Base-by-base conservation (phyloP, 169 alveolate species). In the Cryptosporidium sp. region DNA sequence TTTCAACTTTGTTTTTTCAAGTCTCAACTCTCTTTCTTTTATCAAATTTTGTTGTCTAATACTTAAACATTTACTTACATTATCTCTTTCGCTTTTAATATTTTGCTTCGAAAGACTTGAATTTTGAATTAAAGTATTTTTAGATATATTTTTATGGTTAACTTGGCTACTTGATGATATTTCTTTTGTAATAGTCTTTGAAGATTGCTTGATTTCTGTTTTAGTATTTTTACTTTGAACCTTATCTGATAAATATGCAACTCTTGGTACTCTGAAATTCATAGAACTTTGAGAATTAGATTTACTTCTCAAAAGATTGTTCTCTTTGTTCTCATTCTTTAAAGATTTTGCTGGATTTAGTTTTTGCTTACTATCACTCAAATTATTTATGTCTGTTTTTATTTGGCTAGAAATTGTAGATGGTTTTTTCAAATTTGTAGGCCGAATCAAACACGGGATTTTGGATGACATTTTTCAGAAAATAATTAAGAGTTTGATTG, bases 11-110 rank as follows among this genome's bases (percentile, higher is more conserved):
- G 89, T 44, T 21, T 65, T 62, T 29, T 60, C 73, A 9, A 80
- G 89, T 3, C 56, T 62, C 42, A 14, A 7, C 37, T 80, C 89
- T 44, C 89, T 80, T 29, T 80, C 89, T 26, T 14, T 42, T 29
- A 80, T 80, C 31, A 80, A 39, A n/a, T 31, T 80, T 42, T 80
- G 56, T 58, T 80, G 89, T 44, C 89, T 60, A 23, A 80, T 61
- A 62, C 75, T 39, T 29, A 80, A 35, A 35, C 29, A 23, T 73
- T 73, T 29, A 9, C 16, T 42, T 33, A 23, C 18, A 23, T 10
- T 16, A 35, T 23, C 12, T 60, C 18, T 60, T 0, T 21, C 65
- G 7, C 39, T 69, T 31, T 31, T 37, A 3, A 45, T 10, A 31
- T 31, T 26, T 56, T 0, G 18, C 5, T 18, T 35, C 48, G 58